Percentiles rank a stretch among this genome's conserved stretches.
phyloP scores from a whole-genome alignment of 225 moss, liverwort and hornwort genomes.

The Straminergon stramineum region DNA sequence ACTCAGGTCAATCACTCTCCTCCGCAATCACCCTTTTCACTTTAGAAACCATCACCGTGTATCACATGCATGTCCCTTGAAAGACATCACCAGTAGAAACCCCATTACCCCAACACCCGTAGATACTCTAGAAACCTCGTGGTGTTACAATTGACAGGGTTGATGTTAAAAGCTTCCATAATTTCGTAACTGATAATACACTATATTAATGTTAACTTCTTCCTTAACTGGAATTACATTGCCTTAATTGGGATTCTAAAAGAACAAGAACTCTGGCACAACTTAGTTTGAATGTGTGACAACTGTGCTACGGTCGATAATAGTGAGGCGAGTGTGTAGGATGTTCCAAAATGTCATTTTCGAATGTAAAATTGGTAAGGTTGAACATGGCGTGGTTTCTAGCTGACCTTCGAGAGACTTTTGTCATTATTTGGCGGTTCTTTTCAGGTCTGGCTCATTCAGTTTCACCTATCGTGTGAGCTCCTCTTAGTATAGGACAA shows the following conservation, averaged over 20 bases:
- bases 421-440: background rate
- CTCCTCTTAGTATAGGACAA: background rate
- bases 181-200: background rate
- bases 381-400: background rate
- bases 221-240: background rate
- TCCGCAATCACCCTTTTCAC: background rate
- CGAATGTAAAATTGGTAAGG: background rate
- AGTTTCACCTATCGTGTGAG: background rate
- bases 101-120: background rate
- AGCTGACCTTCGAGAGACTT: too few species aligned
- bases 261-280: background rate
- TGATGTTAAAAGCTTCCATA: background rate
- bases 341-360: background rate
- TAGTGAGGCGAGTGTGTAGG: background rate
- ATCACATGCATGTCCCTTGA: background rate
- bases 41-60: background rate
- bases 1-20: constrained; percentile 22
- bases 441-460: background rate
- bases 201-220: background rate
- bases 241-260: background rate
- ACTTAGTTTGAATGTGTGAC: background rate
- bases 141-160: background rate
- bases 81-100: background rate
- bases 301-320: background rate
- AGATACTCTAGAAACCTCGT: background rate